Percentiles rank a stretch among this genome's conserved stretches.
Conservation (phyloP, 228 moss, liverwort and hornwort species). For the Sphagnum fallax region DNA sequence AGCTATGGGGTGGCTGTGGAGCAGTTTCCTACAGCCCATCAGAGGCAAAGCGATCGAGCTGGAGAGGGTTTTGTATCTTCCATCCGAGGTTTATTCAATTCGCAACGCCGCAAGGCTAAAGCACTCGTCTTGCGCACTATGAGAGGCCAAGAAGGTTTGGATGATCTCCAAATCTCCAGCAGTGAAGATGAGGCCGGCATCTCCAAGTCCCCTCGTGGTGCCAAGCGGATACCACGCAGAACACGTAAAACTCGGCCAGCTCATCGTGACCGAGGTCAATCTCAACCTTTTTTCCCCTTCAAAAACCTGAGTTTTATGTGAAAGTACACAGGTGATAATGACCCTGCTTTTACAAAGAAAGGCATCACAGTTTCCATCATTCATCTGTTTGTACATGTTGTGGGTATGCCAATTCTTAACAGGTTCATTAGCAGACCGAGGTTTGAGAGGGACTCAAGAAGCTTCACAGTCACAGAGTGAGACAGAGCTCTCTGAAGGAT, state of each 20-base stretch:
- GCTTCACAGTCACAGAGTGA: conserved; percentile 64
- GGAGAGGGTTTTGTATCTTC: conserved; percentile 95
- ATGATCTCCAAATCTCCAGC: conserved; percentile 52
- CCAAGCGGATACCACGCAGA: conserved; percentile 68
- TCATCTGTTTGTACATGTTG: background rate
- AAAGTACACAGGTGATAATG: background rate
- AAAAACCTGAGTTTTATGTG: background rate
- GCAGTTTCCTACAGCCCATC: conserved; percentile 51
- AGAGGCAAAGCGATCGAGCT: conserved; percentile 79
- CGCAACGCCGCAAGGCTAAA: conserved; percentile 77
- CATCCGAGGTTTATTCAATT: conserved; percentile 77
- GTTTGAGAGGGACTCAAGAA: conserved; percentile 45
- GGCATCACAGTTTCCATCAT: background rate
- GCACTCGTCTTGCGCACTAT: conserved; percentile 74
- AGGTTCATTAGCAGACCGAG: conserved; percentile 42
- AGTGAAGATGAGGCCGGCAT: conserved; percentile 70
- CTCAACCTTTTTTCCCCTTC: background rate
- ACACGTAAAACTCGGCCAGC: conserved; percentile 56
- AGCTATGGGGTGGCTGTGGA: conserved; percentile 63
- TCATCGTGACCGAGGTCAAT: conserved; percentile 11
- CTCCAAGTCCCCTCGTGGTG: conserved; percentile 58
- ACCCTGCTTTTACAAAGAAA: background rate
- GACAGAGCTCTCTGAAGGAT: conserved; percentile 75
- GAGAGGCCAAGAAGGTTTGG: conserved; percentile 63
- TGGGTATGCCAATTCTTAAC: conserved; percentile 4